These are phyloP conservation scores for Cadophora sp. DNA, from an alignment of 2,329 filamentous ascomycete species.

Conservation along the genomic window DNA sequence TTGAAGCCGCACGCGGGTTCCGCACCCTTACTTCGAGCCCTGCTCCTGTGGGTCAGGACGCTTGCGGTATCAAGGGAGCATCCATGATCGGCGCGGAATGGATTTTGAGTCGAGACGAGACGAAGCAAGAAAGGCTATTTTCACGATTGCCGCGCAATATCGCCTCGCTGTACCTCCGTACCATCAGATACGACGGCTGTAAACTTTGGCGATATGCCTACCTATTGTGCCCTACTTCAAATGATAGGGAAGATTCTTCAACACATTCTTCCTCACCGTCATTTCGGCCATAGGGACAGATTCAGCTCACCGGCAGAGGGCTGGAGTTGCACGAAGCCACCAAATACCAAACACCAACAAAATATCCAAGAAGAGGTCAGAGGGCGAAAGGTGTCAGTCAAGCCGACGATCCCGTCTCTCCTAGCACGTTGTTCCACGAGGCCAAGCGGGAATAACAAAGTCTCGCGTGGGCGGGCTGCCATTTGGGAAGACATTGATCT, in stretches of 20 bases:
- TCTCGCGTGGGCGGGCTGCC: background rate
- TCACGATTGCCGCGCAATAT: conserved; percentile 1
- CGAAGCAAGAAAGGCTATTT: background rate
- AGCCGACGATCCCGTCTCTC: background rate
- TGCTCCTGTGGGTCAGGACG: background rate
- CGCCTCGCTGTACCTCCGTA: background rate
- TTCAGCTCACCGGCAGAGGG: background rate
- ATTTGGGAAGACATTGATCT: background rate
- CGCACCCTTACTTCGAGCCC: background rate
- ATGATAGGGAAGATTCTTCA: background rate
- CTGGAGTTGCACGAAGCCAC: background rate
- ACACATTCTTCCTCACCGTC: background rate
- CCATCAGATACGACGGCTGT: background rate
- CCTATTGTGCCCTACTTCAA: background rate
- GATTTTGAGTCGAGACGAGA: background rate
- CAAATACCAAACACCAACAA: background rate
- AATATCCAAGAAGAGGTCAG: background rate
- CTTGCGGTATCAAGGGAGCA: background rate
- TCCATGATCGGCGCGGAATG: background rate
- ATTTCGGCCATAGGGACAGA: background rate
- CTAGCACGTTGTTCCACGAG: conserved; percentile 10
- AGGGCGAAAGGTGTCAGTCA: background rate
- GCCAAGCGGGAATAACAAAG: conserved; percentile 3
- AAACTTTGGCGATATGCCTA: background rate
- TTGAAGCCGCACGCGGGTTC: background rate